Percentiles rank a stretch among this genome's conserved stretches.
These are phyloP conservation scores for Metschnikowia amazonensis DNA, from an alignment of 805 yeast species.

Conservation along the genomic window DNA sequence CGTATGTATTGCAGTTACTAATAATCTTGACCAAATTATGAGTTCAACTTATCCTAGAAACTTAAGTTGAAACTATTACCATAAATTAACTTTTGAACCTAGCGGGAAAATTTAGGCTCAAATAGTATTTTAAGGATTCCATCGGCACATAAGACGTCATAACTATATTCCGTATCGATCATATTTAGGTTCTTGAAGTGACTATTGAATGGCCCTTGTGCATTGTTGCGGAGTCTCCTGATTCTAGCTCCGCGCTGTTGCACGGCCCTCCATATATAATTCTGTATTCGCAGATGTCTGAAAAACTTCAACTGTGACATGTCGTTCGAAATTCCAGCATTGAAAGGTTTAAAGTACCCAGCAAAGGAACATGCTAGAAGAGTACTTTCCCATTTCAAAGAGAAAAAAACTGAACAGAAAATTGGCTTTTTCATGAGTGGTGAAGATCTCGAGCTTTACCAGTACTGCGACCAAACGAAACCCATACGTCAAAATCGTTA, in stretches of 20 bases:
- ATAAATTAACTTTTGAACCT: too few species aligned
- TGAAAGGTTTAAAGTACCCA: constrained; percentile 57
- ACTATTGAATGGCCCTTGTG: neutral
- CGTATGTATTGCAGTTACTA: neutral
- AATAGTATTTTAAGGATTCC: neutral
- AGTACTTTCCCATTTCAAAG: constrained; percentile 41
- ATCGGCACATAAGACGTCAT: neutral
- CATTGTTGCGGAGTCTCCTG: neutral
- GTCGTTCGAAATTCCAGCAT: constrained; percentile 4
- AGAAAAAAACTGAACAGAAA: constrained; percentile 20
- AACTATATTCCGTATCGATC: neutral
- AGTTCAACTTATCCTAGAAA: too few species aligned
- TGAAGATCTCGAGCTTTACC: constrained; percentile 52
- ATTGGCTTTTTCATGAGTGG: constrained; percentile 57
- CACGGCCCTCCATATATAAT: constrained; percentile 1
- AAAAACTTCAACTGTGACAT: neutral
- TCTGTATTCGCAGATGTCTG: neutral
- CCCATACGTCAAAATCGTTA: constrained; percentile 88
- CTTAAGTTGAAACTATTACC: too few species aligned
- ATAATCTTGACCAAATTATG: too few species aligned
- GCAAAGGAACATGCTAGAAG: constrained; percentile 71
- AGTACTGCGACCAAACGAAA: constrained; percentile 74
- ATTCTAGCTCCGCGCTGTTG: constrained; percentile 1
- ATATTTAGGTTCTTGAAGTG: neutral
- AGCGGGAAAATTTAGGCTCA: neutral